phyloP scores from a whole-genome alignment of 495 filamentous ascomycete species.

The Aspergillus taichungensis region DNA sequence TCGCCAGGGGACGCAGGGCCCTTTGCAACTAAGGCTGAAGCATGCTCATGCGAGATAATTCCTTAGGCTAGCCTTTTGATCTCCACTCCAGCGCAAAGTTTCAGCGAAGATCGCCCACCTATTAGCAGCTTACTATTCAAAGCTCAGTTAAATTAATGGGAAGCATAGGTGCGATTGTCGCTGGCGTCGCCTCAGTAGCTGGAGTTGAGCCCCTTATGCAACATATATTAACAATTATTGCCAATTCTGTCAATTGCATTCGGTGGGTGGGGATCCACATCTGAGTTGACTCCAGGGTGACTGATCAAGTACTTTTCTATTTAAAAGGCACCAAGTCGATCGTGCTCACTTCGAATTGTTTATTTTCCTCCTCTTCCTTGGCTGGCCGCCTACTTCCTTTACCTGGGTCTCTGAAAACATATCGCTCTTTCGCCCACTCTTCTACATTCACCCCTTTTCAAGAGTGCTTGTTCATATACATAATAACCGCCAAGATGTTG shows the following conservation, averaged over 20 bases:
- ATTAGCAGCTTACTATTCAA: too few relatives aligned
- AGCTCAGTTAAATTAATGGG: too few relatives aligned
- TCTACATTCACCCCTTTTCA: conserved; percentile 8
- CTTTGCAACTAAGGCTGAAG: too few relatives aligned
- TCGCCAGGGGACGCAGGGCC: too few relatives aligned
- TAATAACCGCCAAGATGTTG: conserved; percentile 26
- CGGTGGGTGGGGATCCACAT: conserved; percentile 7
- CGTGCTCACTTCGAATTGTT: background rate
- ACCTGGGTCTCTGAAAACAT: conserved; percentile 5
- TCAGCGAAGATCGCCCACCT: too few relatives aligned
- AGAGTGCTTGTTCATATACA: background rate
- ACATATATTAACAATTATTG: conserved; percentile 5
- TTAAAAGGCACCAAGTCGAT: conserved; percentile 3
- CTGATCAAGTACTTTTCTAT: background rate
- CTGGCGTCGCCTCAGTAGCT: too few relatives aligned
- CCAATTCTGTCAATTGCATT: conserved; percentile 9
- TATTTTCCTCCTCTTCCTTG: conserved; percentile 1
- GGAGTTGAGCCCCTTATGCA: background rate
- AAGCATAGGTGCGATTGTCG: too few relatives aligned
- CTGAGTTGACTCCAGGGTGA: background rate
- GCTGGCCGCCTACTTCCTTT: conserved; percentile 3
- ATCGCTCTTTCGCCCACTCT: conserved; percentile 2
- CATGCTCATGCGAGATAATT: too few relatives aligned
- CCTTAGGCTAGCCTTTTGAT: too few relatives aligned
- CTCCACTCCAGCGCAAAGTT: too few relatives aligned